Evolutionary conservation across 805 yeast genomes (phyloP).

Genomic region (Candida hispaniensis): DNA sequence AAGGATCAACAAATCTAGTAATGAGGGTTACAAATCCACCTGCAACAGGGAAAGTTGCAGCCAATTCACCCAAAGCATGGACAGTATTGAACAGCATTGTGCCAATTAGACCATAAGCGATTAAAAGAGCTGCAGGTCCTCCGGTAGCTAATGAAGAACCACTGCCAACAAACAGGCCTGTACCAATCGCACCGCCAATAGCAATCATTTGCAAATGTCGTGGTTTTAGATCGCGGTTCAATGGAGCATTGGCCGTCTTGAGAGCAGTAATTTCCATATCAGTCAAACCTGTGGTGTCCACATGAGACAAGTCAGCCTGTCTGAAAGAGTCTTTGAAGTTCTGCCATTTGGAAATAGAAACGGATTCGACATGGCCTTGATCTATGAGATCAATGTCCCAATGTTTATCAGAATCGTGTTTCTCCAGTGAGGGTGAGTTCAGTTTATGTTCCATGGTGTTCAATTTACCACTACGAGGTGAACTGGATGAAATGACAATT

Average conservation of each 20-base stretch:
- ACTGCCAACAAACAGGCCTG: slow-evolving; percentile 50
- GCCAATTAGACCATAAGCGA: slow-evolving; percentile 52
- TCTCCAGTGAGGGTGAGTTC: no score
- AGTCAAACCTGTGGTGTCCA: slow-evolving; percentile 23
- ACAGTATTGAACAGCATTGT: slow-evolving; percentile 53
- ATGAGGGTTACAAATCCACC: slow-evolving; percentile 50
- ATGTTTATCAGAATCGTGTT: no score
- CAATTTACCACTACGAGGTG: no score
- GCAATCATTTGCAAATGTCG: slow-evolving; percentile 56
- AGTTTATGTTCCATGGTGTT: no score
- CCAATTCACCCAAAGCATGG: slow-evolving; percentile 58
- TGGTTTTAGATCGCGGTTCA: slow-evolving; percentile 34
- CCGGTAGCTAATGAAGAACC: slow-evolving; percentile 39
- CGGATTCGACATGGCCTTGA: slow-evolving; percentile 1
- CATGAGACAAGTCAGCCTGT: slow-evolving; percentile 35
- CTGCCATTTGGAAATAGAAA: slow-evolving; percentile 18
- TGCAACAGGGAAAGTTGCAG: slow-evolving; percentile 48
- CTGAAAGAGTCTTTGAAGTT: slow-evolving; percentile 38
- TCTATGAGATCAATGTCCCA: no score
- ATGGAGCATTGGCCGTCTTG: slow-evolving; percentile 44
- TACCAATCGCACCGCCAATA: slow-evolving; percentile 74
- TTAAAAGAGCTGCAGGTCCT: slow-evolving; percentile 47
- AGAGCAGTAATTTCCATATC: slow-evolving; percentile 31
- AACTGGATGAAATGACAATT: no score
- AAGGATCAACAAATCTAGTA: slow-evolving; percentile 47